Conservation (phyloP, 331 rosid species). For the Prunus yedoensis region DNA sequence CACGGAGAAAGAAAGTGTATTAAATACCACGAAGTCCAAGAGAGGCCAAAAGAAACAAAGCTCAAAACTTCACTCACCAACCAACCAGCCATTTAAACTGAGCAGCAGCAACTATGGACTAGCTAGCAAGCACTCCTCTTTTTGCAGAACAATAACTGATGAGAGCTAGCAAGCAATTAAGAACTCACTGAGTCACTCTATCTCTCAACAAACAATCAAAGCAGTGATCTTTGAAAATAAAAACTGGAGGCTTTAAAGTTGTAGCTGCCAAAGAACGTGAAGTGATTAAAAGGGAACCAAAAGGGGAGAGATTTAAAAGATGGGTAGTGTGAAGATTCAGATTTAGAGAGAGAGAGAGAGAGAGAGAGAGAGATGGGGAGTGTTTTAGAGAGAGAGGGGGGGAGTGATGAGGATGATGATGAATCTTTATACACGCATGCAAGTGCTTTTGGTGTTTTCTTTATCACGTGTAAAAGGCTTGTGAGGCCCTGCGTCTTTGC, state of each 20-base stretch:
- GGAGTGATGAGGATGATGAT: slow-evolving; percentile 51
- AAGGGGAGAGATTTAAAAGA: slow-evolving; percentile 24
- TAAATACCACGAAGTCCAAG: slow-evolving; percentile 24
- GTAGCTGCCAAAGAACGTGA: slow-evolving; percentile 23
- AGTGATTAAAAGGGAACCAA: slow-evolving; percentile 16
- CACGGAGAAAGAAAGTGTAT: slow-evolving; percentile 17
- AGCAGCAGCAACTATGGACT: neutral
- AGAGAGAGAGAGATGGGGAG: neutral
- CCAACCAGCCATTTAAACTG: slow-evolving; percentile 28
- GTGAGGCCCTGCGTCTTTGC: slow-evolving; percentile 39
- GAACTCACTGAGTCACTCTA: slow-evolving; percentile 3
- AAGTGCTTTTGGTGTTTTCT: slow-evolving; percentile 75
- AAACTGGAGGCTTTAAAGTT: neutral
- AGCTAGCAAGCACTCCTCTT: neutral
- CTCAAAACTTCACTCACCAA: slow-evolving; percentile 27
- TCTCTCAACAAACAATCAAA: neutral
- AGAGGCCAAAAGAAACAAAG: slow-evolving; percentile 16
- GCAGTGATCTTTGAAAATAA: neutral
- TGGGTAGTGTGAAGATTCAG: slow-evolving; percentile 17
- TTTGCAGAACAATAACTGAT: no score
- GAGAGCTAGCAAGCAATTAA: neutral
- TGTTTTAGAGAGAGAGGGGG: slow-evolving; percentile 9
- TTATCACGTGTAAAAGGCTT: slow-evolving; percentile 86
- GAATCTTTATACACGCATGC: slow-evolving; percentile 99
- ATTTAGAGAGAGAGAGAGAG: slow-evolving; percentile 17